Conservation (phyloP, 75 land plant species). For the Picea sitchensis region DNA sequence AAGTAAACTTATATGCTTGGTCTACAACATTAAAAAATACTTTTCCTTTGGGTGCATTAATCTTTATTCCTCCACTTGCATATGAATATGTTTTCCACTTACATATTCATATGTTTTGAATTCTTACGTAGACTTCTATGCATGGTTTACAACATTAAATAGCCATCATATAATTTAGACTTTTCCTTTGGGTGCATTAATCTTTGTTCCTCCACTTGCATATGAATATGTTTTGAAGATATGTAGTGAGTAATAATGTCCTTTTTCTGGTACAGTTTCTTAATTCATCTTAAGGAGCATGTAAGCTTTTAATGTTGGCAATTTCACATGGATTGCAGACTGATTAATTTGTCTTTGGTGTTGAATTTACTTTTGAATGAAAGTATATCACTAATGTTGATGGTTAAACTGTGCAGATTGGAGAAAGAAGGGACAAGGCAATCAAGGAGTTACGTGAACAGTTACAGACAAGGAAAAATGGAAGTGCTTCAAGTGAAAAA, state of each 20-base stretch:
- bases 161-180: too few species aligned
- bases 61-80: too few species aligned
- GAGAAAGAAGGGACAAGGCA: conserved; percentile 66
- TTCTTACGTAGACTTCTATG: too few species aligned
- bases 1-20: too few species aligned
- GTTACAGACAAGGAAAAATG: conserved; percentile 31
- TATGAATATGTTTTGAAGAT: neutral
- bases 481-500: conserved; percentile 12
- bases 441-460: conserved; percentile 63
- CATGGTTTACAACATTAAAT: too few species aligned
- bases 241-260: neutral
- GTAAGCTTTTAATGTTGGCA: neutral
- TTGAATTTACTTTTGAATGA: neutral
- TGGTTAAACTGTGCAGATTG: conserved; percentile 40
- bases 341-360: neutral
- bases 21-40: too few species aligned
- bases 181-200: too few species aligned
- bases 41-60: too few species aligned
- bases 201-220: too few species aligned
- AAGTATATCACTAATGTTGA: neutral
- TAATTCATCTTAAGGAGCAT: neutral
- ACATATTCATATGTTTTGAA: too few species aligned
- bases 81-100: neutral
- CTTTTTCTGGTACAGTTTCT: neutral
- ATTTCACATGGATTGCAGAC: neutral